A percentile compares a stretch with the other conserved stretches of the same genome.
These are phyloP conservation scores for Salvia sclarea DNA, from an alignment of 305 asterid genomes.

Conservation along the genomic window DNA sequence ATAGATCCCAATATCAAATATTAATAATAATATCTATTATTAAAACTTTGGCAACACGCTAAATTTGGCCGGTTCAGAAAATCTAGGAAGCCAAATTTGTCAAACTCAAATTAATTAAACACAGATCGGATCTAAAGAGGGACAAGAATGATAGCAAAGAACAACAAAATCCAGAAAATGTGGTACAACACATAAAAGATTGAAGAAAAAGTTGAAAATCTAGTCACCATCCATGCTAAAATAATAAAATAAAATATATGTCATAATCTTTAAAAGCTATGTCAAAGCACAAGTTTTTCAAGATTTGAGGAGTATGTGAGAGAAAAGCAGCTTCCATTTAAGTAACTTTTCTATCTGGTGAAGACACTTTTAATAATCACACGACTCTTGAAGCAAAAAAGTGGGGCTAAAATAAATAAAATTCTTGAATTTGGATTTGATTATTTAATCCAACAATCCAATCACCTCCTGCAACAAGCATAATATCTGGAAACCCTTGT, in stretches of 20 bases:
- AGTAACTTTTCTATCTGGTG: not conserved
- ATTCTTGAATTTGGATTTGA: not conserved
- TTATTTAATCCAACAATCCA: not conserved
- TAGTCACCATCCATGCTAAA: slow-evolving; percentile 37
- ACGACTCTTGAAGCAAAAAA: not conserved
- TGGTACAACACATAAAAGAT: not conserved
- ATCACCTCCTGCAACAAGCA: slow-evolving; percentile 15
- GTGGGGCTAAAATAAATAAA: not conserved
- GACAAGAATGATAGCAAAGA: slow-evolving; percentile 1
- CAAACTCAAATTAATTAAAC: not conserved
- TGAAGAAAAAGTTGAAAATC: slow-evolving; percentile 10
- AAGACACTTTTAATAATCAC: not conserved
- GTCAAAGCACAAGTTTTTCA: not conserved
- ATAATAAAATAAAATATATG: slow-evolving; percentile 19
- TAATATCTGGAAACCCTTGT: slow-evolving; percentile 13
- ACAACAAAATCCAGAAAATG: slow-evolving; percentile 24
- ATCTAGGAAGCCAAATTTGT: not conserved
- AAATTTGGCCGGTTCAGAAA: not conserved
- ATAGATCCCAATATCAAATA: not conserved
- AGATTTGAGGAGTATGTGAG: not conserved
- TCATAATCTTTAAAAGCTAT: slow-evolving; percentile 12
- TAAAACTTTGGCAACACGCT: not conserved
- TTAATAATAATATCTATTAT: not conserved
- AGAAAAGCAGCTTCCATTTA: not conserved
- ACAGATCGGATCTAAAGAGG: not conserved